Conservation (phyloP, 108 stramenopile genomes). For the Skeletonema tropicum region DNA sequence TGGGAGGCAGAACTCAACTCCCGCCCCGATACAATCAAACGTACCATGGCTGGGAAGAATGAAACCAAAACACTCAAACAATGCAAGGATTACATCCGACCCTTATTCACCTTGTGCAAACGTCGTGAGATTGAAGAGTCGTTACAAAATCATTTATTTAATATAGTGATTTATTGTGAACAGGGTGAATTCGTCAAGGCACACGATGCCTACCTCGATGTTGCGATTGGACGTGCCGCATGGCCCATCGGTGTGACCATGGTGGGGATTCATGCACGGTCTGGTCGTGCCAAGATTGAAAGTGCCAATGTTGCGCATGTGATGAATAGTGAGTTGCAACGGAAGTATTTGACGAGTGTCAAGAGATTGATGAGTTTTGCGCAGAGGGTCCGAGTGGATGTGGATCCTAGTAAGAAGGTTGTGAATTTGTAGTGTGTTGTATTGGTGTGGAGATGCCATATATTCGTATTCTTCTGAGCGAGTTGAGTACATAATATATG, state of each 20-base stretch:
- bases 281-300: conserved; percentile 93
- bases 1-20: conserved; percentile 88
- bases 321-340: conserved; percentile 91
- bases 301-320: conserved; percentile 95
- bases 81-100: conserved; percentile 97
- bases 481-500: too few relatives aligned
- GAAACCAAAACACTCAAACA: conserved; percentile 94
- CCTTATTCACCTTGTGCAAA: conserved; percentile 86
- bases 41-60: conserved; percentile 73
- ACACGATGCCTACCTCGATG: conserved; percentile 92
- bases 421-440: conserved; percentile 40
- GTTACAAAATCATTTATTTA: conserved; percentile 65
- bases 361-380: conserved; percentile 96
- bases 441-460: too few relatives aligned
- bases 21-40: conserved; percentile 66
- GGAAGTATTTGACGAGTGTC: conserved; percentile 97
- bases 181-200: conserved; percentile 95
- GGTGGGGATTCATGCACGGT: conserved; percentile 98
- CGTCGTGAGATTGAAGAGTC: conserved; percentile 58
- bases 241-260: conserved; percentile 99
- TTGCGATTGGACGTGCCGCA: conserved; percentile 95
- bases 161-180: conserved; percentile 87
- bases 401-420: conserved; percentile 89
- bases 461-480: too few relatives aligned
- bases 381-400: conserved; percentile 86